phyloP scores from a whole-genome alignment of 2,329 filamentous ascomycete species.

The Microascus cirrosus region DNA sequence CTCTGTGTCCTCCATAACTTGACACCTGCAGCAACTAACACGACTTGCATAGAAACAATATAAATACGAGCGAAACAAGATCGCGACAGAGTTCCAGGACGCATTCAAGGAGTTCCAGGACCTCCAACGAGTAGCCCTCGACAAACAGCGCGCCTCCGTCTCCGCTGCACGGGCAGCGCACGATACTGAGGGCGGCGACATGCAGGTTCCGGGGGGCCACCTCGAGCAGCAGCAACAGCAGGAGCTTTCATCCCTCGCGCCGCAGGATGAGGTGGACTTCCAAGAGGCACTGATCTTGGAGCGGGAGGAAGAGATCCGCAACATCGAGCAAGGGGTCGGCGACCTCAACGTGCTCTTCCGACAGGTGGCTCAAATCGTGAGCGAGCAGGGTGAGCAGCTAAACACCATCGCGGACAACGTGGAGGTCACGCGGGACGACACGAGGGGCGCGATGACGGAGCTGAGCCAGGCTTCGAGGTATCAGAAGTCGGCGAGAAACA shows the following conservation, averaged over 20 bases:
- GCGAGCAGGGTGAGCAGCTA: slow-evolving; percentile 82
- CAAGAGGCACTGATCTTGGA: slow-evolving; percentile 93
- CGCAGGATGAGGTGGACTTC: slow-evolving; percentile 94
- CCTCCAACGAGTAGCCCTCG: slow-evolving; percentile 80
- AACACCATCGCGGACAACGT: slow-evolving; percentile 85
- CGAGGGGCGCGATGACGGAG: slow-evolving; percentile 75
- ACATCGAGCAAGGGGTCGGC: slow-evolving; percentile 92
- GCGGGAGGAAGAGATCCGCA: slow-evolving; percentile 91
- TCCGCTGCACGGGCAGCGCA: slow-evolving; percentile 68
- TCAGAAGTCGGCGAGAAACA: slow-evolving; percentile 90
- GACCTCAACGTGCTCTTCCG: slow-evolving; percentile 95
- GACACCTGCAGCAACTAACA: slow-evolving; percentile 1
- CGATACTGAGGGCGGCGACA: slow-evolving; percentile 39
- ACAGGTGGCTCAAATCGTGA: slow-evolving; percentile 95
- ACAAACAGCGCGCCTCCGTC: slow-evolving; percentile 83
- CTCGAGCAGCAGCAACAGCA: slow-evolving; percentile 54
- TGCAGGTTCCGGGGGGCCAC: slow-evolving; percentile 15
- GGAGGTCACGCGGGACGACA: slow-evolving; percentile 69
- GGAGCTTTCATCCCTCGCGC: slow-evolving; percentile 69
- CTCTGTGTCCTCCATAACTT: neutral
- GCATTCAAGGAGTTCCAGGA: slow-evolving; percentile 84
- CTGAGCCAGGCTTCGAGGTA: slow-evolving; percentile 77
- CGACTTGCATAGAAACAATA: slow-evolving; percentile 60
- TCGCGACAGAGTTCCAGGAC: slow-evolving; percentile 85
- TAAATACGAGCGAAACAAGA: slow-evolving; percentile 91